Evolutionary conservation across 2,329 filamentous ascomycete genomes (phyloP), one percentile per base, ranked within the genome.

Genomic region (Alternaria burnsii): DNA sequence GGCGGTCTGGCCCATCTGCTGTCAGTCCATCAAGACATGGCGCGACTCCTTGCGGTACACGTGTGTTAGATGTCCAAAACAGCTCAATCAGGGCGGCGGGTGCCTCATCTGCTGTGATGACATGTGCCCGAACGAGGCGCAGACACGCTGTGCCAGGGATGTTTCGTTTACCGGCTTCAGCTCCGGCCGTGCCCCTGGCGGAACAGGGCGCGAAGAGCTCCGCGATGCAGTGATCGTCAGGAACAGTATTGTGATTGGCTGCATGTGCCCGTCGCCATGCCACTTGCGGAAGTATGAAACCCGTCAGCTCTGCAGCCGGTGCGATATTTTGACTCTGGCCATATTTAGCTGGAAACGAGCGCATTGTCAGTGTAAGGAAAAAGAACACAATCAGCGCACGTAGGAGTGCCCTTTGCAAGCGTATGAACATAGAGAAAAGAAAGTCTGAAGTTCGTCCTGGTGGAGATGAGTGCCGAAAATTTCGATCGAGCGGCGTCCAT

Each of bases 201-300:
- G 54, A 44, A 52, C 53, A 52, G 32, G 53, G 59, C 63, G 62
- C 55, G 47, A 61, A 52, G 40, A 52, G 40, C 61, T 60, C 63
- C 61, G 71, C 71, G 42, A 66, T 68, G 72, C 74, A 73, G 70
- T 61, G 73, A 75, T 76, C 74, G 59, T 63, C 63, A 63, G 65
- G 63, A 24, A 62, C 61, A 26, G 54, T 34, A 46, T 47, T 43
- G 52, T 62, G 50, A 72, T 72, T 74, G 61, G 73, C 69, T 66
- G 62, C 55, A 52, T 30, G 52, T 52, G 52, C 20, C 50, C 53
- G 56, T 61, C 56, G 42, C 57, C 41, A 41, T 62, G 60, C 71
- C 63, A 62, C 62, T 73, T 71, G 63, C 65, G 67, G 71, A 59
- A 40, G 51, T 30, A 48, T 75, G 71, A 76, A 74, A 75, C 72